Conservation (phyloP, 768 basidiomycete genomes). For the Suillus weaverae region DNA sequence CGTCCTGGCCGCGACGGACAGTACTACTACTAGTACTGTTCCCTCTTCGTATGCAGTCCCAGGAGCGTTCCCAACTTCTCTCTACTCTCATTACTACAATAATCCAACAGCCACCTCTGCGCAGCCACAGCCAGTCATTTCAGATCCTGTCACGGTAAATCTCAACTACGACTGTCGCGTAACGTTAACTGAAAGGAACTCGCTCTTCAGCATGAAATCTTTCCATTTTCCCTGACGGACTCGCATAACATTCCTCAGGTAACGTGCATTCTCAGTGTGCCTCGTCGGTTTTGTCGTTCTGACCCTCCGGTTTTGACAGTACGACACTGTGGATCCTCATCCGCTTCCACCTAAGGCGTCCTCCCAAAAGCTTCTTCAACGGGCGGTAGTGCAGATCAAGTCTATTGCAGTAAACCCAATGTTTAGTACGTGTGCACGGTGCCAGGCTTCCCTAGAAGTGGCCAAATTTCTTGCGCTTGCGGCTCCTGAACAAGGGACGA, state of each 20-base stretch:
- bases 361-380: constrained; percentile 43
- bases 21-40: constrained; percentile 3
- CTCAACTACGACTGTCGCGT: background rate
- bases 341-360: constrained; percentile 60
- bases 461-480: constrained; percentile 68
- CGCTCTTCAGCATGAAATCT: constrained; percentile 49
- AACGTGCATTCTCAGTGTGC: background rate
- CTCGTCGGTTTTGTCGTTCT: background rate
- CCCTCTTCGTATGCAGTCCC: constrained; percentile 48
- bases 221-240: constrained; percentile 61
- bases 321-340: constrained; percentile 63
- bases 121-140: constrained; percentile 76
- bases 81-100: constrained; percentile 69
- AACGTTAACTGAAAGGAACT: background rate
- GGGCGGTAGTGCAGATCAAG: constrained; percentile 56
- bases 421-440: constrained; percentile 60
- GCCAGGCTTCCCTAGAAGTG: constrained; percentile 59
- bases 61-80: constrained; percentile 64
- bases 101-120: constrained; percentile 68
- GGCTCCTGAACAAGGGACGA: constrained; percentile 59
- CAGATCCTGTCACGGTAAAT: constrained; percentile 65
- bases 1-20: constrained; percentile 9
- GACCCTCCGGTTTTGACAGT: constrained; percentile 25
- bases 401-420: constrained; percentile 54
- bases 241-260: constrained; percentile 58